Evolutionary conservation across 768 basidiomycete genomes (phyloP), one percentile per base, ranked within the genome.

Genomic region (Podaxis pistillaris): DNA sequence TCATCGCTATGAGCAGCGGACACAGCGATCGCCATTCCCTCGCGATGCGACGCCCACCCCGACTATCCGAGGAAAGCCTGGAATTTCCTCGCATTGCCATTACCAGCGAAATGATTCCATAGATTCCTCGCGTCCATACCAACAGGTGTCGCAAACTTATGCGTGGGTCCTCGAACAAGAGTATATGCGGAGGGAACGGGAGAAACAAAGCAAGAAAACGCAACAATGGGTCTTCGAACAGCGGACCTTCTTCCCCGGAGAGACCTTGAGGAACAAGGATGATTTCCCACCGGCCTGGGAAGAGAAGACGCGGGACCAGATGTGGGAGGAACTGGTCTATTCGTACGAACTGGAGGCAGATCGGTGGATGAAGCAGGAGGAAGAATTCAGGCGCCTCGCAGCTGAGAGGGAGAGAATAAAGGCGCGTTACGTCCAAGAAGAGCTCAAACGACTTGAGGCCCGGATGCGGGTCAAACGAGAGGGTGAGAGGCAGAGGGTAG

Each of bases 201-300:
- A 75, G 50, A 78, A 76, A 61, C 75, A 78, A 64, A 79, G 76
- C 65, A 77, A 77, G 68, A 83, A 80, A 67, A 86, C 85, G 36
- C 84, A 87, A 58, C 79, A 82, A 58, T 90, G 90, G 89, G 83
- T 90, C 54, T 72, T 79, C 52, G 80, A 86, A 66, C 85, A 86
- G 68, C 86, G 85, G 71, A 70, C 79, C 53, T 74, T 81, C 63
- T 67, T 76, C 44, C 64, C 49, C 12, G 33, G 40, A 13, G 51
- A n/a, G 26, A 64, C 68, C 9, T 52, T 64, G 30, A 73, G 74
- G 41, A 52, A 52, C 30, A 56, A 55, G 24, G 65, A 67, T 26
- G 58, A 60, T 33, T 49, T 58, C 13, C 51, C 56, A 36, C 46
- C 28, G 61, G 64, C 60, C 33, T 63, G 55, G 56, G 62, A 58